These are phyloP conservation scores for Fusarium albosuccineum DNA, from an alignment of 2,329 filamentous ascomycete species.

Conservation along the genomic window DNA sequence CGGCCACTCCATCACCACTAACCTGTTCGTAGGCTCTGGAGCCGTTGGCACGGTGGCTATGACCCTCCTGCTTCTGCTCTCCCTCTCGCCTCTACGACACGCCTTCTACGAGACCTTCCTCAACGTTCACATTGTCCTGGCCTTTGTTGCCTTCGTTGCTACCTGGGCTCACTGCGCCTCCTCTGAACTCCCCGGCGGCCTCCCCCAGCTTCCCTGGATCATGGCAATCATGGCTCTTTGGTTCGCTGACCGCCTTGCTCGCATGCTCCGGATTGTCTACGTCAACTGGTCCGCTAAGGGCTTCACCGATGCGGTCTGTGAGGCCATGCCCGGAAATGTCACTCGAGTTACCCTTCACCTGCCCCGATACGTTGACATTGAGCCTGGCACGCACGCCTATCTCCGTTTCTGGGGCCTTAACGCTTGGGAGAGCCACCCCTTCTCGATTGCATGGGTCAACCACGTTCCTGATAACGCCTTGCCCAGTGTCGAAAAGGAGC, in stretches of 20 bases:
- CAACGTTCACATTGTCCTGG: slow-evolving; percentile 84
- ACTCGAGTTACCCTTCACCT: slow-evolving; percentile 78
- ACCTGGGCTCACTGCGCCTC: slow-evolving; percentile 84
- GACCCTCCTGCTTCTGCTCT: slow-evolving; percentile 74
- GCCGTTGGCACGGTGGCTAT: slow-evolving; percentile 73
- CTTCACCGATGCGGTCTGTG: slow-evolving; percentile 74
- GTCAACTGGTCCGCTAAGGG: slow-evolving; percentile 72
- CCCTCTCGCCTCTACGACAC: slow-evolving; percentile 85
- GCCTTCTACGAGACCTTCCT: slow-evolving; percentile 98
- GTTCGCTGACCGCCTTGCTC: slow-evolving; percentile 76
- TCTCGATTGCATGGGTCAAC: slow-evolving; percentile 82
- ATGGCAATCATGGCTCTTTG: slow-evolving; percentile 82
- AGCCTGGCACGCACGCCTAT: slow-evolving; percentile 81
- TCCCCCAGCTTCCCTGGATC: slow-evolving; percentile 81
- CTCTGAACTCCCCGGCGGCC: slow-evolving; percentile 72
- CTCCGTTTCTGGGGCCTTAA: slow-evolving; percentile 76
- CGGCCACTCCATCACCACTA: slow-evolving; percentile 63
- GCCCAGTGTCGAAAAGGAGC: slow-evolving; percentile 58
- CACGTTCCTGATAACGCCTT: slow-evolving; percentile 59
- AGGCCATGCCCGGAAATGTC: slow-evolving; percentile 77
- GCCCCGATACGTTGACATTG: slow-evolving; percentile 74
- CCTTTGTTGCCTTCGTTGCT: slow-evolving; percentile 74
- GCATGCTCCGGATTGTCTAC: slow-evolving; percentile 73
- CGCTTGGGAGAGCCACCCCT: slow-evolving; percentile 81
- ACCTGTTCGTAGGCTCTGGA: slow-evolving; percentile 76